Percentiles rank a stretch among this genome's conserved stretches.
phyloP scores from a whole-genome alignment of 2,329 filamentous ascomycete species.

The Xylariaceae sp. region DNA sequence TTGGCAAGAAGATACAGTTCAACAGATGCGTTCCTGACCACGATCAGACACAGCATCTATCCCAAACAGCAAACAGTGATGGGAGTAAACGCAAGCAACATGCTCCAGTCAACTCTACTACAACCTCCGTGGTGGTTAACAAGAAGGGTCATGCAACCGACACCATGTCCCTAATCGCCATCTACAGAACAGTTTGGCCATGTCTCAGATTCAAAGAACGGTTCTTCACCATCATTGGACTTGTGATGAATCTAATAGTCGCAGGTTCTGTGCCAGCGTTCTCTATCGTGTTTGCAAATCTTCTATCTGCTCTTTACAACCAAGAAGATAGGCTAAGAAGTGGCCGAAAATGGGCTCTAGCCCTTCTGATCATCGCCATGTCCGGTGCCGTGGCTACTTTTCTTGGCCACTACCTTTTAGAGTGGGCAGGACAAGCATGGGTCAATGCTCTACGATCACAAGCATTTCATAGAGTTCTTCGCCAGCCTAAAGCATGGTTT shows the following conservation, averaged over 20 bases:
- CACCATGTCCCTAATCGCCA: conserved; percentile 44
- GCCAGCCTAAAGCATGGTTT: conserved; percentile 79
- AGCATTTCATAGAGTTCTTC: conserved; percentile 67
- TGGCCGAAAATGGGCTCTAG: conserved; percentile 66
- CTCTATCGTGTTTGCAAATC: conserved; percentile 69
- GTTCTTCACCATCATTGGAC: conserved; percentile 55
- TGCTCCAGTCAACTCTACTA: neutral
- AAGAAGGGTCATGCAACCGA: neutral
- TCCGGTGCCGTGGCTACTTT: conserved; percentile 66
- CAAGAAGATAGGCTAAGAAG: conserved; percentile 44
- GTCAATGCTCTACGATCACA: conserved; percentile 66
- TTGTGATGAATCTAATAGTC: conserved; percentile 61
- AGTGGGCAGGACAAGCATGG: conserved; percentile 73
- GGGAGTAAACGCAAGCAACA: neutral
- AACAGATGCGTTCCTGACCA: conserved; percentile 12
- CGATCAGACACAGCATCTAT: neutral
- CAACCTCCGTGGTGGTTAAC: neutral
- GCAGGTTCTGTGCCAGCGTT: conserved; percentile 71
- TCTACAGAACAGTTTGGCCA: conserved; percentile 71
- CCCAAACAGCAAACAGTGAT: neutral
- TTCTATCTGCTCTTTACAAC: conserved; percentile 69
- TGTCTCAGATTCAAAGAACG: conserved; percentile 52
- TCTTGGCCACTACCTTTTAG: conserved; percentile 67
- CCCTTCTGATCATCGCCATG: conserved; percentile 65
- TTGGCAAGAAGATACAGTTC: conserved; percentile 20